Evolutionary conservation across 2,329 filamentous ascomycete species (phyloP).

Genomic region (Phialophora macrospora): DNA sequence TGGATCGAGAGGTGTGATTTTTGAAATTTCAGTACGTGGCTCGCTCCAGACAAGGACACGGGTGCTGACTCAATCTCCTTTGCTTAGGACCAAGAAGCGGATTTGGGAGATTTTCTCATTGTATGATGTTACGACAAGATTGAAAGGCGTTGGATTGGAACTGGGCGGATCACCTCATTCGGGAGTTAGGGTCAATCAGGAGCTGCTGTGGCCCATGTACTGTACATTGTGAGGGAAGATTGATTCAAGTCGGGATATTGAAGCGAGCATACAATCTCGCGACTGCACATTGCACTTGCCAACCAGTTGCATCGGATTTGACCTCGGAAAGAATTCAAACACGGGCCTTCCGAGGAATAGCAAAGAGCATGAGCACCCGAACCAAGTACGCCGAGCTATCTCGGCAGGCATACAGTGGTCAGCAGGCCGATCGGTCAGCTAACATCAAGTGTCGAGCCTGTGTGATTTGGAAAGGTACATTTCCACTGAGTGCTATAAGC

Average conservation of each 20-base stretch:
- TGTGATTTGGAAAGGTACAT: too few relatives aligned
- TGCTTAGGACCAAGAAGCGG: slow-evolving; percentile 12
- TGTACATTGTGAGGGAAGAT: neutral
- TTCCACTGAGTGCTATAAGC: too few relatives aligned
- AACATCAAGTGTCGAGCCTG: neutral
- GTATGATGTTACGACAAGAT: slow-evolving; percentile 7
- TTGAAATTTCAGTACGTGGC: slow-evolving; percentile 18
- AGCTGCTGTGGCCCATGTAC: neutral
- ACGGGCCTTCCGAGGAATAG: neutral
- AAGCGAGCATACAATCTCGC: neutral
- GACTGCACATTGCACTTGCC: neutral
- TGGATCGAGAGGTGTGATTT: slow-evolving; percentile 35
- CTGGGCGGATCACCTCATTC: too few relatives aligned
- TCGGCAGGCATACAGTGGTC: too few relatives aligned
- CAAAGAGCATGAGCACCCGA: neutral
- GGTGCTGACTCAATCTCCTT: slow-evolving; percentile 12
- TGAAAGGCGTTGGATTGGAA: neutral
- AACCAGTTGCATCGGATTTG: neutral
- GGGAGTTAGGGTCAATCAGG: neutral
- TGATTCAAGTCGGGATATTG: neutral
- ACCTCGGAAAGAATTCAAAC: neutral
- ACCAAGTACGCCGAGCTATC: too few relatives aligned
- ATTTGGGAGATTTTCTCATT: slow-evolving; percentile 16
- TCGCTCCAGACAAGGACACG: neutral
- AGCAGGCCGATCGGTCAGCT: too few relatives aligned